Evolutionary conservation across 495 filamentous ascomycete genomes (phyloP).

Genomic region (Aspergillus sparsus): DNA sequence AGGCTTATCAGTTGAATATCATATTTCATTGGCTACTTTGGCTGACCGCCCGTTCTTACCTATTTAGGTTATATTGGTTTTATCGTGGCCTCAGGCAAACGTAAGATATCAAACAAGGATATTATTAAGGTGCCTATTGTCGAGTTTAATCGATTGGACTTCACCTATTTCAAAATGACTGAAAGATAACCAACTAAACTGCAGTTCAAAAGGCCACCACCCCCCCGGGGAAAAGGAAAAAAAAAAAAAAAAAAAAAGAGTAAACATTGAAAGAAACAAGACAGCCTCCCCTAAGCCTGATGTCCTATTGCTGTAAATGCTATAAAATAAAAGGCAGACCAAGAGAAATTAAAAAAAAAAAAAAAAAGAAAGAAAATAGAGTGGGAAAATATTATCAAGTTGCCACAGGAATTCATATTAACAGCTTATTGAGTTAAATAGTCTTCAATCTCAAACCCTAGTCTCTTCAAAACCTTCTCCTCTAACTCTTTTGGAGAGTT

Average conservation of each 20-base stretch:
- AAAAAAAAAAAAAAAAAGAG: slow-evolving; percentile 13
- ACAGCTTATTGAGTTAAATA: slow-evolving; percentile 57
- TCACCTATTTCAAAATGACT: not conserved
- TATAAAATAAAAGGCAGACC: not conserved
- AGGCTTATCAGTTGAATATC: not conserved
- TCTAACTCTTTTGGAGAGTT: slow-evolving; percentile 49
- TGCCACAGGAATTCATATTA: not conserved
- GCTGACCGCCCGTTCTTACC: slow-evolving; percentile 11
- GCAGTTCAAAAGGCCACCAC: not conserved
- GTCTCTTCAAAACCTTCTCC: slow-evolving; percentile 65
- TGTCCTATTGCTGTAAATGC: slow-evolving; percentile 3
- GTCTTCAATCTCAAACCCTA: slow-evolving; percentile 83
- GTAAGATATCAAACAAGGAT: not conserved
- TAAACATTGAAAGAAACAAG: slow-evolving; percentile 6
- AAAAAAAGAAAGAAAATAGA: slow-evolving; percentile 6
- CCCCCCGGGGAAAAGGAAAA: slow-evolving; percentile 5
- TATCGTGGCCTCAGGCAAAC: not conserved
- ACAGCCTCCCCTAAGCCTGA: slow-evolving; percentile 6
- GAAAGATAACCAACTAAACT: not conserved
- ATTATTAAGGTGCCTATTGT: too few species aligned
- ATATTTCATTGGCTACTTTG: not conserved
- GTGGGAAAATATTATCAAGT: slow-evolving; percentile 1
- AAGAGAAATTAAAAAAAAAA: slow-evolving; percentile 6
- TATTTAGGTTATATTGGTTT: slow-evolving; percentile 16
- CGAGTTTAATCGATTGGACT: not conserved